Percentiles rank a stretch among this genome's conserved stretches.
Conservation (phyloP, 1,284 basidiomycete species). For the Bjerkandera adusta region DNA sequence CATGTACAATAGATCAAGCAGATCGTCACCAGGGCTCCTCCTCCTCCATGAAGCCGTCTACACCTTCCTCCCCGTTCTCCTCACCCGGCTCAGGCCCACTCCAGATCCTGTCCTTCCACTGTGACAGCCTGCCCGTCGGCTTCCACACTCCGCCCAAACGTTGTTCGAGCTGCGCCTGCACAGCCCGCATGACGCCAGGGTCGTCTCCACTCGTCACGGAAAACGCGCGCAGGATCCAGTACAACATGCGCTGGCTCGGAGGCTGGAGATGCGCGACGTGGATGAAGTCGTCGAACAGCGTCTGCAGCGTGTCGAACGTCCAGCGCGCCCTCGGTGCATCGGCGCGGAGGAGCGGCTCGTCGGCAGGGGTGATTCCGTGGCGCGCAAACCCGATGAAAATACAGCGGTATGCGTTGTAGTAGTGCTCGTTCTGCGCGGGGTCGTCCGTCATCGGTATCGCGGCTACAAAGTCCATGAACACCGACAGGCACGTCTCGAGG, state of each 20-base stretch:
- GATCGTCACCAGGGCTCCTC: neutral
- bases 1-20: constrained; percentile 9
- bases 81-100: constrained; percentile 4
- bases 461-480: constrained; percentile 73
- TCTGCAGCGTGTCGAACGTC: constrained; percentile 52
- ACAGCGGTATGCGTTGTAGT: constrained; percentile 54
- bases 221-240: constrained; percentile 66
- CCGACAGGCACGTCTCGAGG: constrained; percentile 51
- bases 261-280: constrained; percentile 40
- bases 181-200: constrained; percentile 41
- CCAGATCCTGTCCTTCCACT: constrained; percentile 25
- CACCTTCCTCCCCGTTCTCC: neutral
- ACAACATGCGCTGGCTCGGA: constrained; percentile 47
- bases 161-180: constrained; percentile 53
- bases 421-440: neutral
- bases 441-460: constrained; percentile 28
- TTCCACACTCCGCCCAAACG: constrained; percentile 48
- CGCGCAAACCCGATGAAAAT: constrained; percentile 77
- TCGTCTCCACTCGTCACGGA: constrained; percentile 54
- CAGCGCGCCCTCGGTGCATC: constrained; percentile 32
- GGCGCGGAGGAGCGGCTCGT: neutral
- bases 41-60: neutral
- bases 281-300: constrained; percentile 60
- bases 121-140: constrained; percentile 48
- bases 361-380: constrained; percentile 43